These are phyloP conservation scores for Helenozyma rhizophorensis DNA, from an alignment of 805 yeast species.

Conservation along the genomic window DNA sequence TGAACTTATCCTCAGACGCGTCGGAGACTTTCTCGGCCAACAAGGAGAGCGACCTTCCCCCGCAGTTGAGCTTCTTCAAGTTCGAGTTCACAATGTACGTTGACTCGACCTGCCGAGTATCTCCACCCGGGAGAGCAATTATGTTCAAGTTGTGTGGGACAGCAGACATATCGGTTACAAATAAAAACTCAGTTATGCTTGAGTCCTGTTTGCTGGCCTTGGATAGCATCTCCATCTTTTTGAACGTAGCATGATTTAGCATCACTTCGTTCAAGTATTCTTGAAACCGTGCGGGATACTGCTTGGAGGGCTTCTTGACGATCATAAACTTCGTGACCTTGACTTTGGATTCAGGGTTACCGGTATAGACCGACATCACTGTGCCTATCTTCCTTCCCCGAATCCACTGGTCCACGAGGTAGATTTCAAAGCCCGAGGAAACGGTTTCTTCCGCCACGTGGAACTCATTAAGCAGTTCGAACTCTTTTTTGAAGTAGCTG, in stretches of 20 bases:
- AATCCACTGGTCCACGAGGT: slow-evolving; percentile 94
- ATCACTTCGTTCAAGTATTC: slow-evolving; percentile 63
- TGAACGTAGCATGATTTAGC: slow-evolving; percentile 65
- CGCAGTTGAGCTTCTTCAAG: slow-evolving; percentile 72
- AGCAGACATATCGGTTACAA: slow-evolving; percentile 78
- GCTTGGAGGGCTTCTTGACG: slow-evolving; percentile 40
- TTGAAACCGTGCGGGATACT: slow-evolving; percentile 51
- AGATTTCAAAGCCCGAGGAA: slow-evolving; percentile 77
- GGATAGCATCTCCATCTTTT: slow-evolving; percentile 30
- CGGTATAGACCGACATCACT: slow-evolving; percentile 79
- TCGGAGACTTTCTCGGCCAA: slow-evolving; percentile 63
- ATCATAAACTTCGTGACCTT: slow-evolving; percentile 54
- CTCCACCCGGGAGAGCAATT: slow-evolving; percentile 65
- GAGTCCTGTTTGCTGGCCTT: slow-evolving; percentile 1
- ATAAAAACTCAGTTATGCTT: slow-evolving; percentile 35
- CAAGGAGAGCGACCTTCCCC: slow-evolving; percentile 77
- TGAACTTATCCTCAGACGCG: slow-evolving; percentile 77
- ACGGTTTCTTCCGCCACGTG: slow-evolving; percentile 43
- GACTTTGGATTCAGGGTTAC: slow-evolving; percentile 64
- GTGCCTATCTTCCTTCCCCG: slow-evolving; percentile 63
- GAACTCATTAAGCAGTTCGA: slow-evolving; percentile 28
- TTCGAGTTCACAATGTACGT: slow-evolving; percentile 71
- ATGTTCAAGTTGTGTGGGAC: slow-evolving; percentile 72
- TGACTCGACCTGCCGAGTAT: slow-evolving; percentile 45
- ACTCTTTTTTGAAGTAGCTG: slow-evolving; percentile 39